Evolutionary conservation across 495 filamentous ascomycete genomes (phyloP).

Genomic region (Trypethelium eluteriae): DNA sequence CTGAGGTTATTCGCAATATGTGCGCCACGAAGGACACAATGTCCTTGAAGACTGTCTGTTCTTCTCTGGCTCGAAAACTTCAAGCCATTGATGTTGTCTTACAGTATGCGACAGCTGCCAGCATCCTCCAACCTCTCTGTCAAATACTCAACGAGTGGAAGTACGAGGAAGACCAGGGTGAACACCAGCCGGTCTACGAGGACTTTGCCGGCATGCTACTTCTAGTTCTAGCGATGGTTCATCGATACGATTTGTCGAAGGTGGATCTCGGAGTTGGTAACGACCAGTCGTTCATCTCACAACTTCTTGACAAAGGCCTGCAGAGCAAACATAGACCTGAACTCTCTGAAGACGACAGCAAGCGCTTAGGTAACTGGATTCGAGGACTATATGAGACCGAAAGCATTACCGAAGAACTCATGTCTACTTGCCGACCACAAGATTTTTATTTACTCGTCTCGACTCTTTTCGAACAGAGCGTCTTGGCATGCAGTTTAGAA

Average conservation of each 20-base stretch:
- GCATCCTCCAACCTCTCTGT: conserved; percentile 76
- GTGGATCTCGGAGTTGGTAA: conserved; percentile 57
- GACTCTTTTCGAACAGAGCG: conserved; percentile 77
- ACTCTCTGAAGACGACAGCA: conserved; percentile 64
- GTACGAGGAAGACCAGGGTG: conserved; percentile 87
- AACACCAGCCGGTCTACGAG: conserved; percentile 94
- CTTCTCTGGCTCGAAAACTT: conserved; percentile 67
- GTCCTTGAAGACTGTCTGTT: conserved; percentile 78
- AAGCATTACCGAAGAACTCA: conserved; percentile 76
- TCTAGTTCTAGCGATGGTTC: conserved; percentile 69
- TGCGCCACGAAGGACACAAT: conserved; percentile 84
- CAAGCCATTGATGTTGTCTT: conserved; percentile 75
- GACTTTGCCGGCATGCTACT: conserved; percentile 88
- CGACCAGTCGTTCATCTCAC: conserved; percentile 67
- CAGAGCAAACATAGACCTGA: conserved; percentile 55
- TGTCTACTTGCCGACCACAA: conserved; percentile 85
- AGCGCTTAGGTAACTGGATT: conserved; percentile 77
- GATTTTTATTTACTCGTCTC: conserved; percentile 90
- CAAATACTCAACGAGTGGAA: conserved; percentile 79
- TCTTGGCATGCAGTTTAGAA: conserved; percentile 63
- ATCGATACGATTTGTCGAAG: conserved; percentile 68
- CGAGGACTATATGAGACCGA: conserved; percentile 67
- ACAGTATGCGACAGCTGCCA: conserved; percentile 69
- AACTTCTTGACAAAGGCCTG: conserved; percentile 60
- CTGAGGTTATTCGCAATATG: conserved; percentile 72